phyloP scores from a whole-genome alignment of 306 rosid species.

The Castanospermum australe region DNA sequence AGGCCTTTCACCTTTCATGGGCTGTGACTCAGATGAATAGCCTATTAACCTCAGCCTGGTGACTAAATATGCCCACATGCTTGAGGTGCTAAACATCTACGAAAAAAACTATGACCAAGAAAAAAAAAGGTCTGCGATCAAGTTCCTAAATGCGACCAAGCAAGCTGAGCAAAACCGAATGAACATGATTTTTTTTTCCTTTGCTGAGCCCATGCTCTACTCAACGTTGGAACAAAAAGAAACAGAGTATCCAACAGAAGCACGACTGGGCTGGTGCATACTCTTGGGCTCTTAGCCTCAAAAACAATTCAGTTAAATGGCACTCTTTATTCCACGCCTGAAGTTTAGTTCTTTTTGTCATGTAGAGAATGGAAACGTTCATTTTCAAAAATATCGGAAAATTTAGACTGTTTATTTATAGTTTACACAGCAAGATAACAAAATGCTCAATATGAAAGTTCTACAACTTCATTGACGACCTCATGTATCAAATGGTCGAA shows the following conservation, averaged over 20 bases:
- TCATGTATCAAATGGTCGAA: slow-evolving; percentile 51
- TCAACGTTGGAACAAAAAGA: no score
- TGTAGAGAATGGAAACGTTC: not conserved
- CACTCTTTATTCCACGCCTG: not conserved
- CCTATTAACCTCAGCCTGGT: no score
- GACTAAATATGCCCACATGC: no score
- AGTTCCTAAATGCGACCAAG: no score
- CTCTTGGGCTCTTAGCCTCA: no score
- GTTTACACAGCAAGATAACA: not conserved
- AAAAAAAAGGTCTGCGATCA: no score
- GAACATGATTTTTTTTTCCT: not conserved
- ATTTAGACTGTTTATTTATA: not conserved
- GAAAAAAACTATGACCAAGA: no score
- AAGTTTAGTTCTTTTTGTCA: not conserved
- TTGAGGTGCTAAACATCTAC: no score
- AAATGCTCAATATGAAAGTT: slow-evolving; percentile 11
- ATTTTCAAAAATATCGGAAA: not conserved
- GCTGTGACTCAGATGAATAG: no score
- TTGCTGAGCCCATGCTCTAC: no score
- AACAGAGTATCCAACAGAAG: no score
- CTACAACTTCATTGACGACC: slow-evolving; percentile 47
- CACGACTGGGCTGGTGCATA: no score
- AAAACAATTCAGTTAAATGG: not conserved
- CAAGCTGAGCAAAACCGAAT: not conserved
- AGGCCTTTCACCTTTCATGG: not conserved